These are phyloP conservation scores for Amanita brunnescens DNA, from an alignment of 768 basidiomycete species.

Conservation along the genomic window DNA sequence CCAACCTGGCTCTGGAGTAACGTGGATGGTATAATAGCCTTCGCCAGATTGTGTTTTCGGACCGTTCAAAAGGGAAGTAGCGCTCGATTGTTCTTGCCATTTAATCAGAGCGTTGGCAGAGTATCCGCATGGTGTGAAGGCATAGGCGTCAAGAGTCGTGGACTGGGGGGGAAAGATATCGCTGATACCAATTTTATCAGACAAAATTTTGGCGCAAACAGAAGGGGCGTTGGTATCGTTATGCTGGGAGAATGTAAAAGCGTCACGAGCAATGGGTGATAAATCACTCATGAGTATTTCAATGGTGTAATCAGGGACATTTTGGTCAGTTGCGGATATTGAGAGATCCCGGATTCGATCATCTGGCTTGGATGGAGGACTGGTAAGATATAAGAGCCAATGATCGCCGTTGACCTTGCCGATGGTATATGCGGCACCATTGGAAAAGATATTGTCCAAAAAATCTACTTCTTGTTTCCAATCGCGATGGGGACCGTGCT, in stretches of 20 bases:
- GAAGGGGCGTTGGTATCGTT: slow-evolving; percentile 32
- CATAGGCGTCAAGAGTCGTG: slow-evolving; percentile 85
- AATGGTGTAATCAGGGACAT: slow-evolving; percentile 77
- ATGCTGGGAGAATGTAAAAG: slow-evolving; percentile 55
- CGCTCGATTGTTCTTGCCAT: slow-evolving; percentile 36
- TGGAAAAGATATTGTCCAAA: slow-evolving; percentile 81
- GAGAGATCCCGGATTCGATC: slow-evolving; percentile 12
- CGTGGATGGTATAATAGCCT: slow-evolving; percentile 97
- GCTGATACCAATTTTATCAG: slow-evolving; percentile 67
- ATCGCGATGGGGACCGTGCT: slow-evolving; percentile 84
- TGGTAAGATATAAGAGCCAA: slow-evolving; percentile 93
- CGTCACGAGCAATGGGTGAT: slow-evolving; percentile 58
- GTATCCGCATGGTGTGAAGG: slow-evolving; percentile 94
- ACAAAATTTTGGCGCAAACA: slow-evolving; percentile 51
- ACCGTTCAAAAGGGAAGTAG: slow-evolving; percentile 12
- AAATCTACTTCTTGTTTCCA: slow-evolving; percentile 93
- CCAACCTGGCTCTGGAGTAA: slow-evolving; percentile 97
- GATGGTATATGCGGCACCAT: slow-evolving; percentile 90
- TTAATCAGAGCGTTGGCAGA: slow-evolving; percentile 84
- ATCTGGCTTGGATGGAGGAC: slow-evolving; percentile 27
- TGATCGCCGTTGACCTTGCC: slow-evolving; percentile 98
- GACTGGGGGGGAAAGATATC: slow-evolving; percentile 71
- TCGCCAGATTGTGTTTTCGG: slow-evolving; percentile 38
- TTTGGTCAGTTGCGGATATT: slow-evolving; percentile 8
- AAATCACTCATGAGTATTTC: slow-evolving; percentile 98